These are phyloP conservation scores for Yamadazyma blattariae DNA, from an alignment of 1,139 yeast species.

Conservation along the genomic window DNA sequence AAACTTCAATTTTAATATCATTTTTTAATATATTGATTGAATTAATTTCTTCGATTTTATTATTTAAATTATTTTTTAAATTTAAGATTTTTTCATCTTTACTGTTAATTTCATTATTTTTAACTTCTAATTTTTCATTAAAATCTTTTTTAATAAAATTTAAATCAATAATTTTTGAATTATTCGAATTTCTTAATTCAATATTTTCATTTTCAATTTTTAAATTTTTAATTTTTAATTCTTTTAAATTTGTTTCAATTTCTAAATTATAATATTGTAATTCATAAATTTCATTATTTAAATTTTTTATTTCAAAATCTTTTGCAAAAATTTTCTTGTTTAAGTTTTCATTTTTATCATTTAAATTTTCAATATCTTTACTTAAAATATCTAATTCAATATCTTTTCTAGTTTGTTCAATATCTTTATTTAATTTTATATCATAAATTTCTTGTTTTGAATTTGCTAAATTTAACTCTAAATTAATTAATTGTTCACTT, in stretches of 20 bases:
- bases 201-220: neutral
- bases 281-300: constrained; percentile 1
- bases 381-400: constrained; percentile 4
- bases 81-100: neutral
- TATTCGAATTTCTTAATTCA: neutral
- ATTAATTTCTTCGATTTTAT: neutral
- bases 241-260: neutral
- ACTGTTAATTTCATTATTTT: neutral
- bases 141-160: constrained; percentile 1
- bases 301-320: constrained; percentile 1
- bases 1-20: constrained; percentile 1
- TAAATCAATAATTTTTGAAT: constrained; percentile 1
- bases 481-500: neutral
- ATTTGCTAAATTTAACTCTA: neutral
- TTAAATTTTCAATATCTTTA: neutral
- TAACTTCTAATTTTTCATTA: neutral
- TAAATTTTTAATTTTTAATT: neutral
- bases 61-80: neutral
- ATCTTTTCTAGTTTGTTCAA: constrained; percentile 3
- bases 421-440: constrained; percentile 2
- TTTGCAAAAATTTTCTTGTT: neutral
- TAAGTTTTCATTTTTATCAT: neutral
- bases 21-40: neutral
- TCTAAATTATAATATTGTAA: constrained; percentile 2
- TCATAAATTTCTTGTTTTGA: constrained; percentile 3